These are phyloP conservation scores for Oryza australiensis DNA, from an alignment of 176 grass and related monocot species.

Conservation along the genomic window DNA sequence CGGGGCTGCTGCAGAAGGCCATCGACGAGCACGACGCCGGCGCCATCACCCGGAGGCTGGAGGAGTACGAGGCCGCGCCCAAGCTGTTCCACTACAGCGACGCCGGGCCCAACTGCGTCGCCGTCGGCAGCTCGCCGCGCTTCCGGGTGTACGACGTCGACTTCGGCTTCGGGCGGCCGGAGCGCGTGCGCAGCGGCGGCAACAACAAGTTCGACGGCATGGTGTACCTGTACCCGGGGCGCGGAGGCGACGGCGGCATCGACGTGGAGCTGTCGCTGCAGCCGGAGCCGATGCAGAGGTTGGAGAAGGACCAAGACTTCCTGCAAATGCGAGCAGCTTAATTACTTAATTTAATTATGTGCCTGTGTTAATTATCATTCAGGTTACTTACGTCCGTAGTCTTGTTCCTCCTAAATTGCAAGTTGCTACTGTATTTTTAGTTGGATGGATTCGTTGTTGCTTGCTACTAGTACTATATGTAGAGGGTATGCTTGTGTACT, in stretches of 20 bases:
- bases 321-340: slow-evolving; percentile 6
- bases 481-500: background rate
- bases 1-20: slow-evolving; percentile 67
- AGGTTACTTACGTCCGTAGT: no score
- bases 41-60: slow-evolving; percentile 61
- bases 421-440: background rate
- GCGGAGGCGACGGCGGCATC: slow-evolving; percentile 67
- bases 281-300: slow-evolving; percentile 68
- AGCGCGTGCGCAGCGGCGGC: slow-evolving; percentile 78
- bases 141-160: slow-evolving; percentile 96
- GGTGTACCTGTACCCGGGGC: slow-evolving; percentile 89
- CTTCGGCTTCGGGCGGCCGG: slow-evolving; percentile 82
- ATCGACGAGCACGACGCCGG: slow-evolving; percentile 75
- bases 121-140: slow-evolving; percentile 88
- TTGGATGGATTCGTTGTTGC: background rate
- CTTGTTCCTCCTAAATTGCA: background rate
- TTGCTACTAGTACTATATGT: background rate
- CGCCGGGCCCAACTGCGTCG: slow-evolving; percentile 89
- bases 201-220: slow-evolving; percentile 99
- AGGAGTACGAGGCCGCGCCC: slow-evolving; percentile 85
- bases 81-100: slow-evolving; percentile 98
- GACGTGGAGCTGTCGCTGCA: slow-evolving; percentile 90
- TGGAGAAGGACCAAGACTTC: slow-evolving; percentile 75
- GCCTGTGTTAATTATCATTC: background rate
- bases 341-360: background rate